These are phyloP conservation scores for Thielaviopsis punctulata DNA, from an alignment of 2,329 filamentous ascomycete genomes.

Conservation along the genomic window DNA sequence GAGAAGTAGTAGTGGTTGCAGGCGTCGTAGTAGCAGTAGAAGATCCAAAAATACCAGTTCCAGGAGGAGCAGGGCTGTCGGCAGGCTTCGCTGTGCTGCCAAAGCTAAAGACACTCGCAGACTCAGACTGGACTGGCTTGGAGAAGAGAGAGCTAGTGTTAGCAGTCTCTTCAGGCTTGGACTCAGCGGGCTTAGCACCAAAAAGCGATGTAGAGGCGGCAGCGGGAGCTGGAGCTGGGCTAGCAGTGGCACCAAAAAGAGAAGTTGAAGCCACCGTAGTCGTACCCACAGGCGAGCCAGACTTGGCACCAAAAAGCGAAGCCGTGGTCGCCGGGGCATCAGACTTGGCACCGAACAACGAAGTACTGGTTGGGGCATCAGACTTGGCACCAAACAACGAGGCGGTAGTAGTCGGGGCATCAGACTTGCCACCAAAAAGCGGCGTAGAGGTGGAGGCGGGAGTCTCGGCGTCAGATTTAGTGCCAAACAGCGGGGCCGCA, in stretches of 20 bases:
- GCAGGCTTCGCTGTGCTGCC: conserved; percentile 15
- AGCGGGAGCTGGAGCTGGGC: background rate
- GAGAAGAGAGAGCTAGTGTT: background rate
- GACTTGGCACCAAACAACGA: conserved; percentile 11
- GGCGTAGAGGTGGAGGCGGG: conserved; percentile 6
- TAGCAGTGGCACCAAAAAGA: background rate
- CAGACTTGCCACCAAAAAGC: background rate
- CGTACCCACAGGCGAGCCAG: background rate
- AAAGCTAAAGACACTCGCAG: conserved; percentile 5
- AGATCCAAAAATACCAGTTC: conserved; percentile 24
- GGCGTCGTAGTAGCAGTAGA: conserved; percentile 15
- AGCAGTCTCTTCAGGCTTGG: background rate
- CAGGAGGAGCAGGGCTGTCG: conserved; percentile 16
- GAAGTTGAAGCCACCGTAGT: background rate
- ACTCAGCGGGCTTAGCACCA: background rate
- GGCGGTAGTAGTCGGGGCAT: conserved; percentile 3
- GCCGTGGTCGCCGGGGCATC: conserved; percentile 10
- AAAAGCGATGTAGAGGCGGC: background rate
- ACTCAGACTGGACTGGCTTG: background rate
- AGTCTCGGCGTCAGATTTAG: background rate
- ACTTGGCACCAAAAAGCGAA: background rate
- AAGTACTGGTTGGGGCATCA: background rate
- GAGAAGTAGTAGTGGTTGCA: conserved; percentile 17
- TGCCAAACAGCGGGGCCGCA: background rate
- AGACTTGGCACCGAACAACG: conserved; percentile 1